phyloP scores from a whole-genome alignment of 73 alveolate species.

The Blepharisma japonicum region DNA sequence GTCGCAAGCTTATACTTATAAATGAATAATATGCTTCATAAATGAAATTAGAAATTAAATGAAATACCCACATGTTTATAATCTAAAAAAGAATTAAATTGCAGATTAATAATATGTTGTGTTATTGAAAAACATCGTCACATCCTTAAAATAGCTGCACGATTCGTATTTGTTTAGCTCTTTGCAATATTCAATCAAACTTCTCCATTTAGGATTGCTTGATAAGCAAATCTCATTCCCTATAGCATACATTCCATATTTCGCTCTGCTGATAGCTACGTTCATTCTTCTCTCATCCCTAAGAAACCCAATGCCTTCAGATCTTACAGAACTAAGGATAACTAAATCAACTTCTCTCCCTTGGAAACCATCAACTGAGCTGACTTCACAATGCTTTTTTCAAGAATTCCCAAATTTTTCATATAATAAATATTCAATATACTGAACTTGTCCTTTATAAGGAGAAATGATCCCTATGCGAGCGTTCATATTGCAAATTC shows the following conservation, averaged over 20 bases:
- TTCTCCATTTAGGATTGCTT: too few species aligned
- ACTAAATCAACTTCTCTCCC: slow-evolving; percentile 91
- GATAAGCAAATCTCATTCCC: slow-evolving; percentile 54
- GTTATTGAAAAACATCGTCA: too few species aligned
- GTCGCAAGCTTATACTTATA: too few species aligned
- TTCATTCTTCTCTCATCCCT: slow-evolving; percentile 92
- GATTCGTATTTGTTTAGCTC: too few species aligned
- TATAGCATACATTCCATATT: slow-evolving; percentile 65
- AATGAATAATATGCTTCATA: too few species aligned
- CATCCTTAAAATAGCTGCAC: too few species aligned
- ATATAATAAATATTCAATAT: slow-evolving; percentile 44
- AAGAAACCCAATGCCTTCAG: slow-evolving; percentile 75
- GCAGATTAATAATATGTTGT: too few species aligned
- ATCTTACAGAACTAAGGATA: slow-evolving; percentile 79
- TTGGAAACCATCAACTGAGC: slow-evolving; percentile 89
- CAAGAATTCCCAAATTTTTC: slow-evolving; percentile 24
- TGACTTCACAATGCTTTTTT: slow-evolving; percentile 42
- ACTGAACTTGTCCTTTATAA: slow-evolving; percentile 42
- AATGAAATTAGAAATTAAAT: too few species aligned
- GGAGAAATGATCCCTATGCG: slow-evolving; percentile 54
- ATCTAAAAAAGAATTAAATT: too few species aligned
- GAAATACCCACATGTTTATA: too few species aligned
- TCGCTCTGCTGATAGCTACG: slow-evolving; percentile 87
- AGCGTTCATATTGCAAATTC: neutral
- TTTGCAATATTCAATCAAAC: too few species aligned